phyloP scores from a whole-genome alignment of 495 filamentous ascomycete species.

The Pseudoneurospora amorphoporcata region DNA sequence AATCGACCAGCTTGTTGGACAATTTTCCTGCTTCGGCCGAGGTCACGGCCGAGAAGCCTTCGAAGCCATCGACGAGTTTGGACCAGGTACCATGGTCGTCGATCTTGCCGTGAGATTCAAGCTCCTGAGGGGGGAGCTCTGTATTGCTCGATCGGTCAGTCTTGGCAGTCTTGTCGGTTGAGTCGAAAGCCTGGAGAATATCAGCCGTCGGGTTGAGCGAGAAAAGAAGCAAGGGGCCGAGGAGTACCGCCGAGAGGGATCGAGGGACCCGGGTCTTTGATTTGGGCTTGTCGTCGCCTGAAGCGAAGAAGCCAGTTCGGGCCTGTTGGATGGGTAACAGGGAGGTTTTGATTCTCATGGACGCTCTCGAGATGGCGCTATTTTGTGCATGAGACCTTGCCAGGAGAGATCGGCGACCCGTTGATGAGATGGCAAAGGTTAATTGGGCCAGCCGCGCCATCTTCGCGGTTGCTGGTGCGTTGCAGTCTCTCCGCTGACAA shows the following conservation, averaged over 20 bases:
- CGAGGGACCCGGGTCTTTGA: conserved; percentile 5
- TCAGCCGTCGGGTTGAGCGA: conserved; percentile 35
- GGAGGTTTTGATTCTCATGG: not conserved
- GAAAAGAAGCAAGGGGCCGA: conserved; percentile 31
- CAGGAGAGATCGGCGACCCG: not conserved
- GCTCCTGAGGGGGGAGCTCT: not conserved
- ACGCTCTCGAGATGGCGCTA: not conserved
- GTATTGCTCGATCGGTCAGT: not conserved
- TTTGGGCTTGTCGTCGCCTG: conserved; percentile 1
- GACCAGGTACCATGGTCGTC: conserved; percentile 43
- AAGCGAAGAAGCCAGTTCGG: conserved; percentile 7
- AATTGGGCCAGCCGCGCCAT: not conserved
- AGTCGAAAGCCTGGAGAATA: conserved; percentile 16
- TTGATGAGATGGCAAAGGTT: not conserved
- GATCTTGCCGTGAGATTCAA: conserved; percentile 2
- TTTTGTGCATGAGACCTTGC: not conserved
- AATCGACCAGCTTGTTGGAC: conserved; percentile 53
- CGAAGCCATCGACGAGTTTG: conserved; percentile 47
- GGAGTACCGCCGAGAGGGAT: conserved; percentile 16
- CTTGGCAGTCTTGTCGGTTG: conserved; percentile 1
- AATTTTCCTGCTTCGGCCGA: conserved; percentile 49
- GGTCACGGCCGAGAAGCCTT: conserved; percentile 42
- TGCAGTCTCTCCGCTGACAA: not conserved
- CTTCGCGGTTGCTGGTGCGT: not conserved
- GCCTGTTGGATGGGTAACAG: not conserved